Conservation (phyloP, 805 yeast species). For the Wickerhamiella cacticola region DNA sequence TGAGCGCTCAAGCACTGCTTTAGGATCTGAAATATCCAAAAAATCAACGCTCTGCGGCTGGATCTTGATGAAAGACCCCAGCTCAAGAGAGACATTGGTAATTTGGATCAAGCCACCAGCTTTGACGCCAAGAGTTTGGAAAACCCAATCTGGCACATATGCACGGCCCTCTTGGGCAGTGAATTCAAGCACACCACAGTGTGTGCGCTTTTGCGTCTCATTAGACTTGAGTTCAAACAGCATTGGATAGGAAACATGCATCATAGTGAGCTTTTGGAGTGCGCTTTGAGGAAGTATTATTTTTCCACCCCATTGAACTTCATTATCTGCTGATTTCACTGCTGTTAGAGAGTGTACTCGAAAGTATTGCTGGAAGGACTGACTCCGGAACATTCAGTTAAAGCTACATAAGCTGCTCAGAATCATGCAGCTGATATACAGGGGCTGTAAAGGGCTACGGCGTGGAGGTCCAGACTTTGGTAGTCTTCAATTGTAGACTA, state of each 20-base stretch:
- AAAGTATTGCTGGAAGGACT: constrained; percentile 65
- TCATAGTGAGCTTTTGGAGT: constrained; percentile 69
- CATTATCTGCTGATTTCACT: constrained; percentile 70
- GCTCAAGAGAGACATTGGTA: constrained; percentile 58
- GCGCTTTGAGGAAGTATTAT: constrained; percentile 91
- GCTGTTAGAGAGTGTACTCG: constrained; percentile 84
- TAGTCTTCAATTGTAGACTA: no score
- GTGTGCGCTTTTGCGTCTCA: constrained; percentile 48
- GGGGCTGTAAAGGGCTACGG: no score
- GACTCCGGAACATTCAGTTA: constrained; percentile 3
- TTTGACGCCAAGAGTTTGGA: constrained; percentile 55
- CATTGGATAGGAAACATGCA: constrained; percentile 94
- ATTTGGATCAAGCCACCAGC: constrained; percentile 78
- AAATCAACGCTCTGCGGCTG: constrained; percentile 94
- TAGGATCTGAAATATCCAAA: constrained; percentile 86
- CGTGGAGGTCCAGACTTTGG: no score
- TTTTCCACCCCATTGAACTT: constrained; percentile 87
- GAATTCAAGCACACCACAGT: constrained; percentile 91
- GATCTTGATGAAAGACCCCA: constrained; percentile 79
- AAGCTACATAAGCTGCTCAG: background rate
- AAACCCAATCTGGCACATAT: constrained; percentile 94
- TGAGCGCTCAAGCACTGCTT: constrained; percentile 90
- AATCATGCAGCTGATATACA: background rate
- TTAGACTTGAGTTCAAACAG: constrained; percentile 68
- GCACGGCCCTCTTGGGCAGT: constrained; percentile 95